Base-by-base conservation (phyloP, 352 stramenopile genomes). In the Globisporangium lucens region DNA sequence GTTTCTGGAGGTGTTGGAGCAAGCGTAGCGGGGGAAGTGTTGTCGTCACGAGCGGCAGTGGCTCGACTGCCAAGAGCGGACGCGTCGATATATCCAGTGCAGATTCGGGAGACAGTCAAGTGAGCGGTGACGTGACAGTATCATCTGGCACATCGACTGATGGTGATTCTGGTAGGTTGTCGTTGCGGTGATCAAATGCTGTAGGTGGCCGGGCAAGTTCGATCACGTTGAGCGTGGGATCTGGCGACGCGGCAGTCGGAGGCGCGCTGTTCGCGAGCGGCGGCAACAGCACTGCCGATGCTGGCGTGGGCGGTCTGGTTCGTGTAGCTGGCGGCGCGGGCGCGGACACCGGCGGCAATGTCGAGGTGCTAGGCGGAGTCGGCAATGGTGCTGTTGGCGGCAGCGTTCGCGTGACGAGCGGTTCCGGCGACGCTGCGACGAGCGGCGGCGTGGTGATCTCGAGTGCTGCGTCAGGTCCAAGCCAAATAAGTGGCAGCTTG, bases 211-310 rank as follows among this genome's bases (percentile, higher is more conserved):
- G 36, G 15, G 9, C 36, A 15, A 9, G 36, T 15, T 10, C 36
- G 2, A 41, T 41, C 36, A 41, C 36, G 36, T 13, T 41, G 36
- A 41, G 36, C 12, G 36, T 41, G 36, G 36, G 36, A 41, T 41
- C 36, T 13, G 36, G 36, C 9, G 36, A 41, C 36, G 9, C 36
- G 36, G 36, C 36, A n/a, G 27, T 36, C 15, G 63, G 65, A 33
- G 70, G 70, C 15, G 46, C 38, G 9, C n/a, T 73, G 24, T 22
- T 56, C 36, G 59, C 67, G 46, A 52, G 24, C 47, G 67, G 67
- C n/a, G 67, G 67, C 56, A 65, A 51, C 22, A 71, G 66, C 58
- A 67, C 6, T 6, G 35, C n/a, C n/a, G 43, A 58, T 22, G 43
- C 59, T 22, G 46, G 46, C 17, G 46, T 52, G 46, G 68, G 68